Evolutionary conservation across 148 eudicot genomes (phyloP), one percentile per base, ranked within the genome.

Genomic region (Dysphania ambrosioides): DNA sequence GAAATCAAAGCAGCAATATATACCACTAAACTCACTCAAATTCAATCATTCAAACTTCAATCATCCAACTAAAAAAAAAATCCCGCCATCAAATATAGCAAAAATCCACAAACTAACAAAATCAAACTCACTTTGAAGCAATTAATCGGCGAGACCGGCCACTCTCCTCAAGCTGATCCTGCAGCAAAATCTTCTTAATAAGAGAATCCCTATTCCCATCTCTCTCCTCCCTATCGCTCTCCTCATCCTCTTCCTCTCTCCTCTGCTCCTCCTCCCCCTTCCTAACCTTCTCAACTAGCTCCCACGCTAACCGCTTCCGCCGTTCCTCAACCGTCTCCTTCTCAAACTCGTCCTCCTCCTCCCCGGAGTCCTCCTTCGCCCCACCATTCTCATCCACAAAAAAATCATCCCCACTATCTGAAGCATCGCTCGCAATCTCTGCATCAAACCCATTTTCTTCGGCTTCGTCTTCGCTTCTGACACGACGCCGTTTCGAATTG

Each of bases 81-180:
- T n/a, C n/a, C n/a, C n/a, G n/a, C n/a, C n/a, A n/a, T n/a, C n/a
- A n/a, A n/a, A n/a, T n/a, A n/a, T n/a, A n/a, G n/a, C 11, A 16
- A 18, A 75, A 29, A 0, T 15, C 24, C 30, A 34, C 15, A 58
- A 24, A 38, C 16, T 5, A 19, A 67, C 42, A n/a, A 0, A n/a
- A n/a, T 8, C 56, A 63, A 31, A 41, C 72, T 44, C 79, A 94
- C 98, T 88, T 88, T 0, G 91, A 82, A 84, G 97, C 97, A 57
- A 95, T 82, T 4, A 81, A 72, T 78, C 86, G 80, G 2, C 97
- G 83, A 56, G 78, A 74, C 2, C 97, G 90, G 1, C 99, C 99
- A 34, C 94, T 96, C 15, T 92, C 97, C 58, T 92, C 99, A 11
- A 92, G 82, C 76, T 96, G 97, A 76, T 92, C 82, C 57, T 90